Conservation (phyloP, 1,284 basidiomycete species). For the Erythrobasidium hasegawianum region DNA sequence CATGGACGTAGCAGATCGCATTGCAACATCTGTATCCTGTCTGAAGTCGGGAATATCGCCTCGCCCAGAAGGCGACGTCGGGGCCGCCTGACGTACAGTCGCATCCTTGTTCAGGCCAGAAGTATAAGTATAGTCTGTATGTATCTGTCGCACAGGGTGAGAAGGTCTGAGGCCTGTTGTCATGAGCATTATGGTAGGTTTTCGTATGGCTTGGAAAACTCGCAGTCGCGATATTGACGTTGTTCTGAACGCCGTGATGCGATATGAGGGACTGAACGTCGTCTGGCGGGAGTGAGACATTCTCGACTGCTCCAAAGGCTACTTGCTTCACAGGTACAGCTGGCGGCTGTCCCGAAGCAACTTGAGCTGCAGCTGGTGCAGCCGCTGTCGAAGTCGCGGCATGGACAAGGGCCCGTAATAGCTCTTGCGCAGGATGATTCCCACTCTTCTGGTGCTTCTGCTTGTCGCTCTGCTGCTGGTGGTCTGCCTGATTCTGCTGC, state of each 20-base stretch:
- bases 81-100: slow-evolving; percentile 10
- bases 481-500: no score
- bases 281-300: not conserved
- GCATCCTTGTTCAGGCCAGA: slow-evolving; percentile 13
- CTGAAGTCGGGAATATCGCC: slow-evolving; percentile 26
- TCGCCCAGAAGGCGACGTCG: slow-evolving; percentile 5
- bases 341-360: not conserved
- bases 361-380: not conserved
- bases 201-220: slow-evolving; percentile 1
- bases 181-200: not conserved
- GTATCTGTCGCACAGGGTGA: slow-evolving; percentile 12
- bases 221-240: not conserved
- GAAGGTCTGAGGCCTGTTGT: not conserved
- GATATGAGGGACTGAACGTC: not conserved
- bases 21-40: not conserved
- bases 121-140: not conserved
- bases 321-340: slow-evolving; percentile 17
- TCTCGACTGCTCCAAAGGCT: slow-evolving; percentile 9
- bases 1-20: slow-evolving; percentile 24
- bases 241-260: not conserved
- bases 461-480: not conserved
- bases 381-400: not conserved
- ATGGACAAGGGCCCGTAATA: not conserved
- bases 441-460: not conserved
- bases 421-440: not conserved